phyloP scores from a whole-genome alignment of 2,329 filamentous ascomycete species.

The Capronia epimyces region DNA sequence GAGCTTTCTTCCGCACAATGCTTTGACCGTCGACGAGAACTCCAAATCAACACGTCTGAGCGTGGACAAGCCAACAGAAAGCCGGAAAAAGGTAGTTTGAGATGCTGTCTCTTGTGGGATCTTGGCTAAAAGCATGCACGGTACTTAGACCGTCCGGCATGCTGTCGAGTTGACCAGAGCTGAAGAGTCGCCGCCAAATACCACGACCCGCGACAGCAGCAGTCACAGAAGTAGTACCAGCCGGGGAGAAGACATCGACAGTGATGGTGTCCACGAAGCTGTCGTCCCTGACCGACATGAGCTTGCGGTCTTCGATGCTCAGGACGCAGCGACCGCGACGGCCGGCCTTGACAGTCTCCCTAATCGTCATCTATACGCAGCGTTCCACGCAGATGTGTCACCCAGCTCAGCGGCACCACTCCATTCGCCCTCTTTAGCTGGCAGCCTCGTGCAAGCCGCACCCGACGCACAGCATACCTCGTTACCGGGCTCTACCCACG shows the following conservation, averaged over 20 bases:
- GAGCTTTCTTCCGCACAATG: constrained; percentile 9
- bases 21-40: not conserved
- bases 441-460: not conserved
- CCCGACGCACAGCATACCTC: not conserved
- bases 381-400: not conserved
- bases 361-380: not conserved
- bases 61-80: constrained; percentile 30
- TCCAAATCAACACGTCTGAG: constrained; percentile 1
- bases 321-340: not conserved
- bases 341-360: not conserved
- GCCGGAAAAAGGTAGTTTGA: constrained; percentile 31
- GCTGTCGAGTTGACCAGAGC: not conserved
- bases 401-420: not conserved
- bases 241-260: not conserved
- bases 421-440: not conserved
- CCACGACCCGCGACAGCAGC: not conserved
- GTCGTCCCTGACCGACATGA: not conserved
- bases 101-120: constrained; percentile 4
- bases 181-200: not conserved
- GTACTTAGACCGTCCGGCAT: not conserved
- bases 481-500: not conserved
- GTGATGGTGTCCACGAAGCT: not conserved
- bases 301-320: not conserved
- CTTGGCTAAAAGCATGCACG: not conserved
- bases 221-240: not conserved